Conservation (phyloP, 441 rosid genomes). For the Erysimum cheiri region DNA sequence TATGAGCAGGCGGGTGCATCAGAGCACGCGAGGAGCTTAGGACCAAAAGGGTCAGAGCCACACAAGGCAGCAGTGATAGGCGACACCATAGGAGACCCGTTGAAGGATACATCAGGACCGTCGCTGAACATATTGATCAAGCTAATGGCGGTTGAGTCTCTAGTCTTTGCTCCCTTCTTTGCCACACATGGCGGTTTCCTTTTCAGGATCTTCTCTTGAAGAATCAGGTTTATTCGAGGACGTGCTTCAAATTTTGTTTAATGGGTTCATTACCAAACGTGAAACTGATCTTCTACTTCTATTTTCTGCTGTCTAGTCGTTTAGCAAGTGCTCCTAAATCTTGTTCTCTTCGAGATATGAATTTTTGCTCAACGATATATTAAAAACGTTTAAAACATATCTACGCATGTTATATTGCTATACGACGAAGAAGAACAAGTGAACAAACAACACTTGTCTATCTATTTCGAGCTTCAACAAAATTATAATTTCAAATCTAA, state of each 20-base stretch:
- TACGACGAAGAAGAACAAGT: too few species aligned
- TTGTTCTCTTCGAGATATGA: neutral
- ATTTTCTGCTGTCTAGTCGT: constrained; percentile 4
- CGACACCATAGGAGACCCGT: constrained; percentile 76
- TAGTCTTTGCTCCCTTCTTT: constrained; percentile 79
- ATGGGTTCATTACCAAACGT: neutral
- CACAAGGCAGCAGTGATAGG: constrained; percentile 82
- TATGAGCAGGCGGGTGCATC: constrained; percentile 60
- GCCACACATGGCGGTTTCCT: constrained; percentile 71
- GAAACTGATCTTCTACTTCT: neutral
- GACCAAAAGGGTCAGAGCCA: constrained; percentile 74
- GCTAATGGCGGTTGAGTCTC: constrained; percentile 79
- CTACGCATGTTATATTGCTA: too few species aligned
- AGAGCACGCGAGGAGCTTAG: constrained; percentile 65
- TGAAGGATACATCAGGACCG: constrained; percentile 77
- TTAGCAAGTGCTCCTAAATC: constrained; percentile 1
- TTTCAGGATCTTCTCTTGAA: constrained; percentile 44
- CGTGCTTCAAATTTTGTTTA: neutral
- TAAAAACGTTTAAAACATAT: too few species aligned
- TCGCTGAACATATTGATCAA: constrained; percentile 72
- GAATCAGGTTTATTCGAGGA: neutral
- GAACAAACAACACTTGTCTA: too few species aligned
- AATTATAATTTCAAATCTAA: too few species aligned
- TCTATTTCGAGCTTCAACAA: too few species aligned
- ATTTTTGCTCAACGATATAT: too few species aligned